Base-by-base conservation (phyloP, 1,284 basidiomycete genomes). In the Sporisorium scitamineum region DNA sequence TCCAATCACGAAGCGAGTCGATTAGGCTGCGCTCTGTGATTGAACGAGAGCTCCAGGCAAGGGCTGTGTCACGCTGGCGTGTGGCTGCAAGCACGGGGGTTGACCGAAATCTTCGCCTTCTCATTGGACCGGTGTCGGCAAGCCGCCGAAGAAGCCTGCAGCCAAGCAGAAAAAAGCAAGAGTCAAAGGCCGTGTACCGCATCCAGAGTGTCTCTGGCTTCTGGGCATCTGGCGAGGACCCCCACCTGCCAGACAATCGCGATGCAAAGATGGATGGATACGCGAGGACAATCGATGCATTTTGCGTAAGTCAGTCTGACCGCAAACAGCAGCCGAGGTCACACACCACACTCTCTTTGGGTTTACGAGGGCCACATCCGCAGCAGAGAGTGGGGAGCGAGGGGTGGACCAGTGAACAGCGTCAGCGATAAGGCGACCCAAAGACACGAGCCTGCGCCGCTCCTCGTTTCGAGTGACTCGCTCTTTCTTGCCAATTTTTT, bases 1-100 rank as follows among this genome's bases (percentile, higher is more conserved):
- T 44, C 54, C 54, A 56, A 56, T 47, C 54, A 31, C 44, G 32
- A 37, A 7, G 42, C 59, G 27, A 24, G 48, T 32, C 50, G 50
- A 52, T 60, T 53, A 60, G 50, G 13, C n/a, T 42, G 57, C 34
- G 60, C 60, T 34, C 32, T 61, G 52, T 59, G 57, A 59, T 54
- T 61, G 48, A 50, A 5, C 31, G 31, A 32, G 29, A 0, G 47
- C 7, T 0, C 26, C 5, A 13, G 10, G 18, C n/a, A n/a, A n/a
- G 29, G 7, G 13, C n/a, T 4, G 31, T 48, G 50, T 52, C 31
- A n/a, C 32, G 24, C 53, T 54, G 39, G 39, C 34, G 34, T 53
- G 61, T 48, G 56, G 51, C 52, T 59, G 44, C 34, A 20, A 13
- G 14, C 26, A 61, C 64, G 64, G 64, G 53, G 57, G 52, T 44